Evolutionary conservation across 495 filamentous ascomycete genomes (phyloP), one percentile per base, ranked within the genome.

Genomic region (Penicillium herquei): DNA sequence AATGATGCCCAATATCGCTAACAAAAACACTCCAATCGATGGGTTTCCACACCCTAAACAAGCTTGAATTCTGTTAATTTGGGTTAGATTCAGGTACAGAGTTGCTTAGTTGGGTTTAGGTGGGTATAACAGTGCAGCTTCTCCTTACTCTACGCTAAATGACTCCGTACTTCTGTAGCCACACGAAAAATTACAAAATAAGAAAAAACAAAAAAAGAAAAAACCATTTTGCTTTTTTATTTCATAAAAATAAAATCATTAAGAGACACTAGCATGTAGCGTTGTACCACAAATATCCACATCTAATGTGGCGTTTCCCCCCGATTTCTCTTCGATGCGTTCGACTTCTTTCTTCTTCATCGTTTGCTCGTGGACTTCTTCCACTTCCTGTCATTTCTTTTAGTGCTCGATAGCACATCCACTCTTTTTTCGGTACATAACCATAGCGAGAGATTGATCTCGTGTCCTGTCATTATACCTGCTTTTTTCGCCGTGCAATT

Each of bases 321-420:
- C 56, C 56, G 47, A 49, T 52, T 50, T 49, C 35, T 30, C 40
- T 33, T 32, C 26, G n/a, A 49, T 52, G 40, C 37, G 34, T 39
- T 39, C 47, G n/a, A 37, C 32, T 47, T 55, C 41, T 49, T 30
- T 11, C 17, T 33, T n/a, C 26, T 13, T 13, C 14, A 21, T 21
- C 6, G 33, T 10, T 37, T 31, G 13, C 49, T 40, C 7, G 34
- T 35, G 45, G 26, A 3, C 34, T 1, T 30, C 32, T 12, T 57
- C 26, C 52, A 40, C 42, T 54, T 62, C 40, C 64, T 41, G 35
- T 67, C 64, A 42, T 64, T 67, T 30, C 62, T 67, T 30, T 34
- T 58, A 60, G 71, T 70, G 71, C 62, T 67, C 45, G 45, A 31
- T 65, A 53, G 70, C 72, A 73, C 66, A 52, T 71, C 66, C 72